Base-by-base conservation (phyloP, 768 basidiomycete species). In the Lepiota brunneoincarnata region DNA sequence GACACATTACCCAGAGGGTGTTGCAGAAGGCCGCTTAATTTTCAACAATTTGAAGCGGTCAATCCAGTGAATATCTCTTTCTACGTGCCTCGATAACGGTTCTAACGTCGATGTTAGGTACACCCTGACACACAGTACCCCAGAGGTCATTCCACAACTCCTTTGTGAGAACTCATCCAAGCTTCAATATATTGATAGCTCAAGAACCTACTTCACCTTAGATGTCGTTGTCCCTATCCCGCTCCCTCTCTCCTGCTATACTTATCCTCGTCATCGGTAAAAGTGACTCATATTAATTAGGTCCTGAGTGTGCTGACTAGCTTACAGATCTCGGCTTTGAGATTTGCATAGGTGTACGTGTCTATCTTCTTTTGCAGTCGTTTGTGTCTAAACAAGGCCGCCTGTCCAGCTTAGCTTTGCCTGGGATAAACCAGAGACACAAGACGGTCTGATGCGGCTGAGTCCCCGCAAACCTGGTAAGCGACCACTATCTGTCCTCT, bases 41-140 rank as follows among this genome's bases (percentile, higher is more conserved):
- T 87, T 87, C 63, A 80, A 79, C 45, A 87, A 87, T 64, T 68
- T 87, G 43, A 87, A 87, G 65, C 77, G 84, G 3, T 86, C 84
- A 2, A 87, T 87, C 45, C 83, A 86, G 78, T 84, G 64, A 47
- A 74, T 62, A 45, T n/a, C 20, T 15, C 15, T 35, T 49, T 50
- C 17, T 20, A 18, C 2, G 50, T 42, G 37, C 23, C 26, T 38
- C 45, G 18, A 14, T 2, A 40, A 23, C 9, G n/a, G 20, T 40
- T 6, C 48, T 45, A n/a, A 37, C 23, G 28, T 39, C 24, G 3
- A n/a, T 10, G 28, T 6, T 54, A 83, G 81, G 56, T 84, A 87
- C 58, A 87, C 86, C 2, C 66, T 87, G 24, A 72, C 79, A 12
- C 86, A 87, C 62, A 84, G 80, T 61, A 85, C 84, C 9, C 84